A percentile compares a stretch with the other conserved stretches of the same genome.
phyloP scores from a whole-genome alignment of 257 asterid species.

The Ajuga chamaepitys region DNA sequence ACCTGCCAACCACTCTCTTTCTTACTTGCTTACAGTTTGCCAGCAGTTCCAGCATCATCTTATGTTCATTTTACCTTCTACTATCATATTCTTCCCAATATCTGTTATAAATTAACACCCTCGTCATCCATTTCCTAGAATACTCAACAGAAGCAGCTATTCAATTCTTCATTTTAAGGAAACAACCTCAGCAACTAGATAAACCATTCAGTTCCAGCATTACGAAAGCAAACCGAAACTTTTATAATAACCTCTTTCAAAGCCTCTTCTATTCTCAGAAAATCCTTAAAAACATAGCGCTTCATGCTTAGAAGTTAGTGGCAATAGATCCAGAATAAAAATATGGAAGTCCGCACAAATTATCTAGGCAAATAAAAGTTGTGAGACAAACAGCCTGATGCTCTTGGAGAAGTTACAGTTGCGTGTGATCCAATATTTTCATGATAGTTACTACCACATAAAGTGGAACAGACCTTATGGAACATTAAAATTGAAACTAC shows the following conservation, averaged over 20 bases:
- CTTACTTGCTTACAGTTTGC: background rate
- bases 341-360: background rate
- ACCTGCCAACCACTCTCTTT: background rate
- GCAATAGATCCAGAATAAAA: background rate
- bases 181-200: background rate
- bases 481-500: background rate
- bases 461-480: constrained; percentile 2
- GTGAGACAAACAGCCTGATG: background rate
- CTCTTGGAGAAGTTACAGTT: background rate
- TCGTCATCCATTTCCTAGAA: background rate
- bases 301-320: background rate
- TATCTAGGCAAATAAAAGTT: background rate
- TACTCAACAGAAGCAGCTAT: background rate
- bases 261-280: background rate
- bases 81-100: background rate
- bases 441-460: background rate
- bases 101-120: background rate
- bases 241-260: background rate
- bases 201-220: background rate
- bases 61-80: background rate
- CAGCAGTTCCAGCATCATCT: background rate
- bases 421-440: background rate
- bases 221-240: background rate
- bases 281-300: background rate
- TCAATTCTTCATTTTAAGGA: background rate